These are phyloP conservation scores for Effrenium voratum DNA, from an alignment of 73 alveolate genomes.

Conservation along the genomic window DNA sequence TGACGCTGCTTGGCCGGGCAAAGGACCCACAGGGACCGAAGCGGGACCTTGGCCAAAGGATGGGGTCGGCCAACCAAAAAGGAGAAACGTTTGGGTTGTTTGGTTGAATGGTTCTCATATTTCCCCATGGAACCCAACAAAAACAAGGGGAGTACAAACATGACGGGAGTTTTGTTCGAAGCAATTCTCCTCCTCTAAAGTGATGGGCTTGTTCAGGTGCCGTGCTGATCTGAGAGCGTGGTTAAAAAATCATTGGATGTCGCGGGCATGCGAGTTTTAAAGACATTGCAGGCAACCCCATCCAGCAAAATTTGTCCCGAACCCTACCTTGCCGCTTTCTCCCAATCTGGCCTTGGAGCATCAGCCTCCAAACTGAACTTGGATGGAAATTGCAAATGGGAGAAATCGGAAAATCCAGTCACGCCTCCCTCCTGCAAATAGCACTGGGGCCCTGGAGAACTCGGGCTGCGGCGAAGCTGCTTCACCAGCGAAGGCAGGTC, in stretches of 20 bases:
- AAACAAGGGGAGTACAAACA: not conserved
- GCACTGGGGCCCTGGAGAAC: too few relatives aligned
- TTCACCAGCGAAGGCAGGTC: conserved; percentile 80
- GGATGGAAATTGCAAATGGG: not conserved
- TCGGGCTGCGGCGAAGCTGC: conserved; percentile 9
- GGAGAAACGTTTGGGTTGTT: not conserved
- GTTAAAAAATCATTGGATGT: too few relatives aligned
- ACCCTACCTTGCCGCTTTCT: not conserved
- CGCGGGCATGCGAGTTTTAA: too few relatives aligned
- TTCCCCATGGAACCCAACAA: not conserved
- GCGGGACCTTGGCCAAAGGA: not conserved
- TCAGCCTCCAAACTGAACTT: not conserved
- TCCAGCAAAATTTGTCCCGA: not conserved
- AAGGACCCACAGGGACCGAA: not conserved
- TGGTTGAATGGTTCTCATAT: not conserved
- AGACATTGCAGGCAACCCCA: not conserved
- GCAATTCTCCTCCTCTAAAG: not conserved
- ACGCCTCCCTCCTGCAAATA: too few relatives aligned
- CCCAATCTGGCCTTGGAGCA: too few relatives aligned
- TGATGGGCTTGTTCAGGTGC: too few relatives aligned
- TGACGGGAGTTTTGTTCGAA: not conserved
- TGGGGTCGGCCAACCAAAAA: too few relatives aligned
- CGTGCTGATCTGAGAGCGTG: too few relatives aligned
- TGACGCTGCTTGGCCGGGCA: not conserved
- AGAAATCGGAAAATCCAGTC: not conserved